A percentile compares a stretch with the other conserved stretches of the same genome.
These are phyloP conservation scores for Amauroascus niger DNA, from an alignment of 2,329 filamentous ascomycete species.

Conservation along the genomic window DNA sequence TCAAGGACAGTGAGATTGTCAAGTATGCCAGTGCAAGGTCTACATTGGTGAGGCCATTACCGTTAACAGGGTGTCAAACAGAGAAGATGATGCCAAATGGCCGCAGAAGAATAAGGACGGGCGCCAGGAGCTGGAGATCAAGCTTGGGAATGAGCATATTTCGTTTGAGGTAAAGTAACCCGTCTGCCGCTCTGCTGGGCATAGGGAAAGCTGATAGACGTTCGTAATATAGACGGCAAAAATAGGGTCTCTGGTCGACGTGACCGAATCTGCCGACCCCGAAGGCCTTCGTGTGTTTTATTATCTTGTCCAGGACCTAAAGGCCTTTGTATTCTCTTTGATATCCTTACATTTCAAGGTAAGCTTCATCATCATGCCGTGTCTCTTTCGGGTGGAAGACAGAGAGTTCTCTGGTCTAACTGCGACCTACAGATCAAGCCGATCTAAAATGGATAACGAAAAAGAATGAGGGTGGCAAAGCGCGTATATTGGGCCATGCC, in stretches of 20 bases:
- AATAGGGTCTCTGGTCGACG: constrained; percentile 92
- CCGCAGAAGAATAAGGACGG: constrained; percentile 99
- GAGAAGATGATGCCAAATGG: constrained; percentile 98
- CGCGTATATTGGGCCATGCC: neutral
- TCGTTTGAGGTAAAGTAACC: constrained; percentile 72
- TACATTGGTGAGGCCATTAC: neutral
- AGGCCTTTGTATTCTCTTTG: constrained; percentile 90
- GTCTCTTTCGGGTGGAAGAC: too few species aligned
- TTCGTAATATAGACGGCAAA: constrained; percentile 69
- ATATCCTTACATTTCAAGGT: constrained; percentile 97
- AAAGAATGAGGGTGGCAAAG: constrained; percentile 2
- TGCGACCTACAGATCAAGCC: constrained; percentile 39
- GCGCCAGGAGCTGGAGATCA: constrained; percentile 89
- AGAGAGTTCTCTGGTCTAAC: constrained; percentile 2
- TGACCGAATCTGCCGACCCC: constrained; percentile 89
- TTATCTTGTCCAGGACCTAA: constrained; percentile 94
- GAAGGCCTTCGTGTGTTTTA: constrained; percentile 96
- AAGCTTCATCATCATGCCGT: constrained; percentile 13
- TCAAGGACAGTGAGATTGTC: constrained; percentile 93
- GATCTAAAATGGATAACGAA: constrained; percentile 31
- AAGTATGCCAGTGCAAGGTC: constrained; percentile 54
- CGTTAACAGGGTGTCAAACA: constrained; percentile 35
- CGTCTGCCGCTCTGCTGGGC: neutral
- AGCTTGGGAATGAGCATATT: constrained; percentile 88
- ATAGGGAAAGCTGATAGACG: neutral